Evolutionary conservation across 2,329 filamentous ascomycete species (phyloP), one percentile per base, ranked within the genome.

Genomic region (Aplosporella prunicola): DNA sequence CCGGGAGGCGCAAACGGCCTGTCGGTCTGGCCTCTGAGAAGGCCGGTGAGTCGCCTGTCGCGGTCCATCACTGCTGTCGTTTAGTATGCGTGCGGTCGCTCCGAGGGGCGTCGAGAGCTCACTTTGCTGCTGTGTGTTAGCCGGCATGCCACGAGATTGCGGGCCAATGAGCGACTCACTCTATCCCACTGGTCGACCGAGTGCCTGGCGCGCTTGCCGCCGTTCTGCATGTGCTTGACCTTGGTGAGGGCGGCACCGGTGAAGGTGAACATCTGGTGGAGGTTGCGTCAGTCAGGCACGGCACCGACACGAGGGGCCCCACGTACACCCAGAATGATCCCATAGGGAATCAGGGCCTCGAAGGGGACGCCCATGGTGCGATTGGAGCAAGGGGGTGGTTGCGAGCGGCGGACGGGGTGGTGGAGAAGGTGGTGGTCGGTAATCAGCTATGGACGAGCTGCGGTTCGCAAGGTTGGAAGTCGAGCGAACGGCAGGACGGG

Each of bases 271-370:
- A 78, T 72, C 74, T 78, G 55, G 51, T 35, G n/a, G 9, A 10
- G 25, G 20, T 15, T 20, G 14, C 10, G 38, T 43, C 27, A 39
- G 40, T 32, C 28, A 30, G 40, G n/a, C 11, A 42, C 44, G 40
- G 42, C 9, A 36, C 37, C 40, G 32, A 18, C 22, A 20, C 20
- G 23, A n/a, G 20, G n/a, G 17, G 15, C 39, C n/a, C n/a, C 32
- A 62, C 72, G 44, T 70, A 78, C 74, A 55, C 60, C 68, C 39
- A 76, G 61, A 61, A 78, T 75, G 55, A 80, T 72, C 49, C 67
- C 76, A 56, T 78, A 79, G 32, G 76, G 76, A 50, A 80, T 54
- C 47, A 80, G 60, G 47, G 76, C 70, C 63, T 80, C 76, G 57
- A 80, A 80, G 29, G 76, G 76, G 45, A 80, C 72, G 60, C 74